Conservation (phyloP, 78 protist genomes). For the Diacronema lutheri region DNA sequence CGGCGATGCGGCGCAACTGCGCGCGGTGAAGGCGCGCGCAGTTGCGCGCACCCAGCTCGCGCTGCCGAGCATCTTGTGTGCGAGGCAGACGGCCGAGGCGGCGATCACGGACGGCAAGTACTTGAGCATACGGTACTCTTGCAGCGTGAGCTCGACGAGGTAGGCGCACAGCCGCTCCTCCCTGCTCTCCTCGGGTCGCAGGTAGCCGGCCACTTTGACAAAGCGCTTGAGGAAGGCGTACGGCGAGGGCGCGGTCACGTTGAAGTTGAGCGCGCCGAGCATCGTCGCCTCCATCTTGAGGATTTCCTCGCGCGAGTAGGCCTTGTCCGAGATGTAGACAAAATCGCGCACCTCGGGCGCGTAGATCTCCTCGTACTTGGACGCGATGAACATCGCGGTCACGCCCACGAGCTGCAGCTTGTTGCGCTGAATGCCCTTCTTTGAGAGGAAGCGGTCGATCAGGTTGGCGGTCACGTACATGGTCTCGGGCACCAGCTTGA, state of each 20-base stretch:
- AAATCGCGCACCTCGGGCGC: slow-evolving; percentile 89
- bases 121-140: slow-evolving; percentile 63
- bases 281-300: slow-evolving; percentile 77
- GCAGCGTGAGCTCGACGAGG: slow-evolving; percentile 80
- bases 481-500: slow-evolving; percentile 69
- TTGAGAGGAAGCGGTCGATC: slow-evolving; percentile 84
- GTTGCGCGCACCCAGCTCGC: slow-evolving; percentile 1
- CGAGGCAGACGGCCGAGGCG: slow-evolving; percentile 80
- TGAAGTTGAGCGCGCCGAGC: slow-evolving; percentile 75
- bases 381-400: slow-evolving; percentile 90
- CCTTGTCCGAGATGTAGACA: slow-evolving; percentile 89
- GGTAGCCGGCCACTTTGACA: slow-evolving; percentile 74
- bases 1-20: too few species aligned
- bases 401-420: slow-evolving; percentile 94
- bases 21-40: too few species aligned
- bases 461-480: slow-evolving; percentile 80
- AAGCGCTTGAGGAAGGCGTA: slow-evolving; percentile 86
- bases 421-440: slow-evolving; percentile 43
- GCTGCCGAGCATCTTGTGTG: slow-evolving; percentile 47
- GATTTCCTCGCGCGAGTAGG: slow-evolving; percentile 89
- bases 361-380: slow-evolving; percentile 96
- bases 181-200: slow-evolving; percentile 55
- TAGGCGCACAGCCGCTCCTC: slow-evolving; percentile 59
- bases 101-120: slow-evolving; percentile 86
- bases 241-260: slow-evolving; percentile 73